These are phyloP conservation scores for Ailanthus altissimus DNA, from an alignment of 345 rosid species.

Conservation along the genomic window DNA sequence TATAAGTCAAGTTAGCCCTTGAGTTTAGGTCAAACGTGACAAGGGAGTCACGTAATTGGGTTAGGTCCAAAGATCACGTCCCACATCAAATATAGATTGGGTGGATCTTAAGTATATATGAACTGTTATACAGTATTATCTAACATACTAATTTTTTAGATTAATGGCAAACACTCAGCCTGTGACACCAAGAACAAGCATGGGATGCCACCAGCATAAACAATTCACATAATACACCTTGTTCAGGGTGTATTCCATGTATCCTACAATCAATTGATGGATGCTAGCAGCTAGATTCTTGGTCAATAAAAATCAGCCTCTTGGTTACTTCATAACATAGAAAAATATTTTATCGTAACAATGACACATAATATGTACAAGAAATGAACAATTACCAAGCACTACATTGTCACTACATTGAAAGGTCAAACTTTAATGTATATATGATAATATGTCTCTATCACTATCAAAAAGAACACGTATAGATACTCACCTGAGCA, in stretches of 20 bases:
- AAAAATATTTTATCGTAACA: neutral
- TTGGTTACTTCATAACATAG: neutral
- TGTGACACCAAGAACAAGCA: neutral
- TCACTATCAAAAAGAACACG: neutral
- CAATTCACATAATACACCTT: no score
- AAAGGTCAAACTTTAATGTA: neutral
- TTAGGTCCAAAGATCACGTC: no score
- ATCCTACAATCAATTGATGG: neutral
- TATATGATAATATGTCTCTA: neutral
- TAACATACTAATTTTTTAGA: no score
- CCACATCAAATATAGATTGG: no score
- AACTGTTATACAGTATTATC: no score
- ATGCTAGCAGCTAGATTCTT: neutral
- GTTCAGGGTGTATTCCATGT: neutral
- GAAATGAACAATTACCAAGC: neutral
- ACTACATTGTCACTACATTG: neutral
- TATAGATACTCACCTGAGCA: constrained; percentile 62
- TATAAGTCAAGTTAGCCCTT: no score
- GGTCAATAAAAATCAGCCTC: neutral
- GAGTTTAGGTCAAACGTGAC: no score
- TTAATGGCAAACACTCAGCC: no score
- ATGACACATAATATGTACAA: neutral
- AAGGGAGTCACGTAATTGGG: no score
- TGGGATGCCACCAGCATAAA: neutral
- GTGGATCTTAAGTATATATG: no score